Base-by-base conservation (phyloP, 1,284 basidiomycete species). In the Taiwanofungus camphoratus region DNA sequence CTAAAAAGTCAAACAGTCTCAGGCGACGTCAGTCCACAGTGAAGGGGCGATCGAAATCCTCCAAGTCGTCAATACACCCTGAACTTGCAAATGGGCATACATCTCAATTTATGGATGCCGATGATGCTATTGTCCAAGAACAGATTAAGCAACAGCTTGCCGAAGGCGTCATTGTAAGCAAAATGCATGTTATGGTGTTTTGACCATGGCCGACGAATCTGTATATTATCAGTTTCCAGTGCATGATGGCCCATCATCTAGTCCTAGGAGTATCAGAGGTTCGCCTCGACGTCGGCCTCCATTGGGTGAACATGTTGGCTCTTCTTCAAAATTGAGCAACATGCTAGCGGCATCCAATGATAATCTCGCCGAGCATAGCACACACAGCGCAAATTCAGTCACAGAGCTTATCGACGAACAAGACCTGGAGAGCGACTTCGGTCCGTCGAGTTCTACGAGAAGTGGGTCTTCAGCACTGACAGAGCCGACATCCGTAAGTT, bases 91-190 rank as follows among this genome's bases (percentile, higher is more conserved):
- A 65, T 52, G 76, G 77, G 16, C 76, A 76, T 7, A 71, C 75
- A 1, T 92, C 88, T 5, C 92, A 93, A 56, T 94, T 94, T 57
- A 82, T 89, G 78, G 91, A 93, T 60, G 92, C 91, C 4, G 87
- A 92, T 51, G 92, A 93, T 47, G 86, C 82, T n/a, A 73, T 82
- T 48, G 89, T 87, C 4, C 77, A 87, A 51, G 82, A 85, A 52
- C 88, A 92, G 59, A 85, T 93, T 38, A 86, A 92, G 56, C 79
- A 86, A 50, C 84, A 87, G 48, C 63, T 94, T 33, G 84, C 77
- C 26, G 81, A 80, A 40, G 87, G 89, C 19, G 80, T 80, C 45
- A 70, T 84, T 52, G 84, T 87, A 58, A 52, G 77, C 61, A 30
- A 20, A 32, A 32, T 53, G n/a, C n/a, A n/a, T n/a, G n/a, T n/a